phyloP scores from a whole-genome alignment of 768 basidiomycete species.

The Kwoniella bestiolae region DNA sequence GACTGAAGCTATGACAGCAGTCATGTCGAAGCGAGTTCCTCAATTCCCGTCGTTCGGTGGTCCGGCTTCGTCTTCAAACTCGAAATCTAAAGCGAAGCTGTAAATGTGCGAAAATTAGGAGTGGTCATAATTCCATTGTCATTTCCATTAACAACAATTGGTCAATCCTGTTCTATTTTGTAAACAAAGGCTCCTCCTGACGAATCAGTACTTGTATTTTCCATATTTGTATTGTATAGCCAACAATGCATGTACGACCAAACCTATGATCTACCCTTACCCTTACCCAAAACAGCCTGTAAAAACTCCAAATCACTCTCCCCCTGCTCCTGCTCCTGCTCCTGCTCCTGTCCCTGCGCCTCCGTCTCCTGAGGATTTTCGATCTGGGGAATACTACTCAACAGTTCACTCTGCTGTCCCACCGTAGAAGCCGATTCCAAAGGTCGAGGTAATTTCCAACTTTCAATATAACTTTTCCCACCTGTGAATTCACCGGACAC shows the following conservation, averaged over 20 bases:
- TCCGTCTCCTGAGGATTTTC: not conserved
- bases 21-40: conserved; percentile 32
- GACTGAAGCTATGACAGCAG: conserved; percentile 41
- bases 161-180: too few species aligned
- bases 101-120: too few species aligned
- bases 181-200: too few species aligned
- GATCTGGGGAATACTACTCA: conserved; percentile 5
- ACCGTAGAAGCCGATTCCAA: conserved; percentile 9
- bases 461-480: conserved; percentile 33
- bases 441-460: conserved; percentile 41
- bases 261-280: conserved; percentile 7
- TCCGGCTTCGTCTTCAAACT: not conserved
- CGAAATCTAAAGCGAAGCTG: not conserved
- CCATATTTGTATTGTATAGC: too few species aligned
- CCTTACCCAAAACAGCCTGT: conserved; percentile 17
- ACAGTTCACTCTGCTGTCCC: conserved; percentile 7
- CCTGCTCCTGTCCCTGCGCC: not conserved
- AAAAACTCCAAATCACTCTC: conserved; percentile 26
- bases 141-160: too few species aligned
- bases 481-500: conserved; percentile 25
- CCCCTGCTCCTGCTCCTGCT: conserved; percentile 6
- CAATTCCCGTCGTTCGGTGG: conserved; percentile 30
- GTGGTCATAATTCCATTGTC: too few species aligned
- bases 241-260: conserved; percentile 17
- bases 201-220: too few species aligned